A percentile compares a stretch with the other conserved stretches of the same genome.
Conservation (phyloP, 306 rosid species). For the Vigna mungo region DNA sequence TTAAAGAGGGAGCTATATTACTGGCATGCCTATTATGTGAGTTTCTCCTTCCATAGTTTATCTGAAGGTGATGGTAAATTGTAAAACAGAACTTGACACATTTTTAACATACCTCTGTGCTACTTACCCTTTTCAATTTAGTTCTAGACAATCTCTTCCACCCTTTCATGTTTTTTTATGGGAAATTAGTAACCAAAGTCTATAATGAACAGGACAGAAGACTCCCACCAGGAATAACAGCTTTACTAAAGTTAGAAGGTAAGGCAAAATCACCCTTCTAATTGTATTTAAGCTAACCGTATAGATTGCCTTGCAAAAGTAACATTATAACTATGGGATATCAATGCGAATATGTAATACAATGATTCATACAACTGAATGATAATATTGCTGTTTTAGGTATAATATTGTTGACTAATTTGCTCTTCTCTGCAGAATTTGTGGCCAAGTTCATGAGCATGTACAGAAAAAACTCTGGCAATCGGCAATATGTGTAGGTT, state of each 20-base stretch:
- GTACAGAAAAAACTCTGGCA: conserved; percentile 63
- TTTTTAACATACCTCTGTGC: not conserved
- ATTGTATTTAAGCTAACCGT: not conserved
- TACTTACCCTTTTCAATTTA: not conserved
- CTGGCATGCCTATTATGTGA: conserved; percentile 94
- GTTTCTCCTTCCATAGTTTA: conserved; percentile 40
- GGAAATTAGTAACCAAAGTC: conserved; percentile 36
- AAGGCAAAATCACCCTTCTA: conserved; percentile 11
- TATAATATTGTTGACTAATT: not conserved
- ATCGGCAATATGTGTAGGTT: conserved; percentile 50
- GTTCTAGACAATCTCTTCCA: not conserved
- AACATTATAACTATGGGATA: conserved; percentile 3
- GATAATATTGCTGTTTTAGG: no score
- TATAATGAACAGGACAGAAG: conserved; percentile 66
- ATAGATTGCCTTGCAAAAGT: conserved; percentile 13
- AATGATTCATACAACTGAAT: no score
- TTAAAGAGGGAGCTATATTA: conserved; percentile 78
- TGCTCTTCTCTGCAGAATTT: conserved; percentile 68
- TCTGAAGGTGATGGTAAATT: conserved; percentile 25
- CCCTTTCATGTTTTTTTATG: not conserved
- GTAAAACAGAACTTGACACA: not conserved
- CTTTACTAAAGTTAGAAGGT: conserved; percentile 91
- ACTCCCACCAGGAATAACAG: conserved; percentile 83
- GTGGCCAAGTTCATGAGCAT: conserved; percentile 90
- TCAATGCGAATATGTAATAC: not conserved